Percentiles rank a stretch among this genome's conserved stretches.
Conservation (phyloP, 2,329 filamentous ascomycete genomes). For the Trichoderma citrinoviride region DNA sequence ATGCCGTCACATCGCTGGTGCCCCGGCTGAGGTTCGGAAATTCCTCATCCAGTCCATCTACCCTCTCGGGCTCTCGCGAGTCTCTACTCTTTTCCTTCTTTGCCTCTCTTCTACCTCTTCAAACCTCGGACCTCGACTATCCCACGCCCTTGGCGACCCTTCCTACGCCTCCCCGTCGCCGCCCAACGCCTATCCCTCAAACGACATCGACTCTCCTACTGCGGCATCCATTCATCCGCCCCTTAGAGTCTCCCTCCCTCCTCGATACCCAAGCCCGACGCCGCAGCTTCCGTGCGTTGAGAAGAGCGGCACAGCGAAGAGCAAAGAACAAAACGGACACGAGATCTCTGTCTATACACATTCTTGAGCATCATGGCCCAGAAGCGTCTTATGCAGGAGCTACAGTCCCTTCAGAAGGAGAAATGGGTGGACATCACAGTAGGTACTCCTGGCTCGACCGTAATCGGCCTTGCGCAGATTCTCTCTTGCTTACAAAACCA, state of each 20-base stretch:
- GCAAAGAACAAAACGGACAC: neutral
- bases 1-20: conserved; percentile 25
- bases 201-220: neutral
- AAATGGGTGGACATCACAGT: conserved; percentile 92
- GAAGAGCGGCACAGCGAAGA: too few relatives aligned
- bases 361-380: conserved; percentile 46
- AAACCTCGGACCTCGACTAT: neutral
- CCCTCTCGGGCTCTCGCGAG: neutral
- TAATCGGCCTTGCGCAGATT: neutral
- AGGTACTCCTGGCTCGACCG: conserved; percentile 30
- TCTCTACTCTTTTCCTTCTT: neutral
- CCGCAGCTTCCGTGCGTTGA: neutral
- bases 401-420: conserved; percentile 77
- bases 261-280: neutral
- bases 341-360: neutral
- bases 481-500: conserved; percentile 3
- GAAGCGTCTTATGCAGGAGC: conserved; percentile 85
- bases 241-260: neutral
- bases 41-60: conserved; percentile 3
- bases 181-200: neutral
- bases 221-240: neutral
- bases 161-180: neutral
- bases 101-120: neutral
- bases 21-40: conserved; percentile 19
- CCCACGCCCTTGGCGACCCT: neutral